Evolutionary conservation across 352 stramenopile genomes (phyloP).

Genomic region (Phytopythium aichiense): DNA sequence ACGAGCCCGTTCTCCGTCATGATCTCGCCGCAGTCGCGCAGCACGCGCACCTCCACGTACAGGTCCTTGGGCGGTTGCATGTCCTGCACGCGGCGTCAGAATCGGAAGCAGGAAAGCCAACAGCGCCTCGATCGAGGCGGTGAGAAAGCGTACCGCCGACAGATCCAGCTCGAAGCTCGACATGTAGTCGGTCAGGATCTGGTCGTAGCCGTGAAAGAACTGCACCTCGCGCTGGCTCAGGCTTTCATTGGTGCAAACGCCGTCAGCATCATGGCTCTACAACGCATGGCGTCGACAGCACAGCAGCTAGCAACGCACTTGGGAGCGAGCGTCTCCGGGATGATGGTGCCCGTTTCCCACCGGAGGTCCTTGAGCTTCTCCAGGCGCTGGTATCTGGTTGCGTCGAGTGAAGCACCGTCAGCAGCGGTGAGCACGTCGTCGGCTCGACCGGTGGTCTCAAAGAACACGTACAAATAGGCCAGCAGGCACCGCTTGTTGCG

Average conservation of each 20-base stretch:
- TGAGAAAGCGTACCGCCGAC: conserved; percentile 42
- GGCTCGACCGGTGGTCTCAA: too few species aligned
- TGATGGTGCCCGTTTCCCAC: conserved; percentile 89
- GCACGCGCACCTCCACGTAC: conserved; percentile 87
- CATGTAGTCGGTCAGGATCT: conserved; percentile 90
- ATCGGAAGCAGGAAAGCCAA: neutral
- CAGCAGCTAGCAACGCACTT: conserved; percentile 34
- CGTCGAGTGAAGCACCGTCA: neutral
- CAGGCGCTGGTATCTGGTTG: conserved; percentile 51
- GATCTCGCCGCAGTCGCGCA: conserved; percentile 87
- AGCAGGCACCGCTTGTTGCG: conserved; percentile 90
- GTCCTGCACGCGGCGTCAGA: conserved; percentile 34
- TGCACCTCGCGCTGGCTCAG: conserved; percentile 82
- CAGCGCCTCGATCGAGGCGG: neutral
- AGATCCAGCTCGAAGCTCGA: conserved; percentile 84
- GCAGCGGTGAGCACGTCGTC: neutral
- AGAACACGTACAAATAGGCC: conserved; percentile 60
- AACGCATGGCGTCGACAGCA: too few species aligned
- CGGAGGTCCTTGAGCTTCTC: conserved; percentile 88
- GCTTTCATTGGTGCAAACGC: conserved; percentile 17
- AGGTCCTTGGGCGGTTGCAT: conserved; percentile 88
- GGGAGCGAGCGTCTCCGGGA: conserved; percentile 63
- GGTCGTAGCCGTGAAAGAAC: conserved; percentile 91
- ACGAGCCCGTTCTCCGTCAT: conserved; percentile 89
- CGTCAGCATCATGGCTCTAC: too few species aligned